A percentile compares a stretch with the other conserved stretches of the same genome.
These are phyloP conservation scores for Cercophora scortea DNA, from an alignment of 495 filamentous ascomycete genomes.

Conservation along the genomic window DNA sequence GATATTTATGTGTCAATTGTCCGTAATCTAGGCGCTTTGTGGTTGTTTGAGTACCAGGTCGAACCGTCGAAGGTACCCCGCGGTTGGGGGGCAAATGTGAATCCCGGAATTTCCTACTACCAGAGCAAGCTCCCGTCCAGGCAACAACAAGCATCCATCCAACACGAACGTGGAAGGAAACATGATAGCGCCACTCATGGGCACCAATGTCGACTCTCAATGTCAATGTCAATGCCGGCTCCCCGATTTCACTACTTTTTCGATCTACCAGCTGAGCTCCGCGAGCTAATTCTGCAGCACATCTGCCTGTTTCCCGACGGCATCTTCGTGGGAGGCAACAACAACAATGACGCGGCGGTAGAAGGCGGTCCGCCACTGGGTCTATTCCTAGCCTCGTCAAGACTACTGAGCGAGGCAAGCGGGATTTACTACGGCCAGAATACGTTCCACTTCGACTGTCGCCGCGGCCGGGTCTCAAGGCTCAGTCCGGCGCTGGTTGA, in stretches of 20 bases:
- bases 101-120: no score
- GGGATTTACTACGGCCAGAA: conserved; percentile 28
- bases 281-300: conserved; percentile 10
- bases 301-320: conserved; percentile 8
- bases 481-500: conserved; percentile 13
- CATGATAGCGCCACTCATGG: no score
- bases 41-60: no score
- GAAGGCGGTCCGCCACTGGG: conserved; percentile 9
- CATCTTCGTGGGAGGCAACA: conserved; percentile 2
- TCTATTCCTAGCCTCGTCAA: conserved; percentile 25
- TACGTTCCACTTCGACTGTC: conserved; percentile 20
- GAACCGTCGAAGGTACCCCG: no score
- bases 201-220: no score
- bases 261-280: conserved; percentile 9
- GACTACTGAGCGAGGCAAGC: conserved; percentile 25
- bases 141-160: no score
- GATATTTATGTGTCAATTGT: no score
- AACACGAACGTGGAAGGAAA: no score
- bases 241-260: conserved; percentile 5
- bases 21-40: no score
- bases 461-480: conserved; percentile 2
- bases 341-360: not conserved
- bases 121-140: no score
- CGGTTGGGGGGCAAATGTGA: no score
- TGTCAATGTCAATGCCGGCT: no score